Base-by-base conservation (phyloP, 2,329 filamentous ascomycete genomes). In the Dryadomyces sulphureus region DNA sequence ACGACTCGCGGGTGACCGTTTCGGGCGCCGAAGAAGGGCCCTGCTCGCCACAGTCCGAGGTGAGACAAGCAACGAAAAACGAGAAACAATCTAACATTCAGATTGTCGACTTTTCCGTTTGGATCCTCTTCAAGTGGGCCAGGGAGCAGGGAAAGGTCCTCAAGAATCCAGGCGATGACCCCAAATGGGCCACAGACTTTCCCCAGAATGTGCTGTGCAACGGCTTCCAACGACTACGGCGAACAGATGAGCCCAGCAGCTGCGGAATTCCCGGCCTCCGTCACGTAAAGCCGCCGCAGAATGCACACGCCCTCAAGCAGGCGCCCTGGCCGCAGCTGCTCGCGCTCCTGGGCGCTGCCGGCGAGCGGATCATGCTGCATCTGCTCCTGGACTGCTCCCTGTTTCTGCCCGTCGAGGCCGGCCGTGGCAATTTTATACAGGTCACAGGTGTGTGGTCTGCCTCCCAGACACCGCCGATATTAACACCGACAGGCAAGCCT, bases 51-150 rank as follows among this genome's bases (percentile, higher is more conserved):
- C 81, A 86, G 56, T 67, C 72, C 21, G 81, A 86, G 68, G 81
- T 84, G 64, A 21, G 17, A 45, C 27, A 20, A 16, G 1, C 54
- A n/a, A n/a, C n/a, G n/a, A n/a, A n/a, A n/a, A n/a, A n/a, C n/a
- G n/a, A n/a, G n/a, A n/a, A n/a, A n/a, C n/a, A n/a, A n/a, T n/a
- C n/a, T n/a, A n/a, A n/a, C n/a, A n/a, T n/a, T n/a, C n/a, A 88
- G 82, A 74, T 90, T 54, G 70, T 90, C 38, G 81, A 89, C 56
- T 87, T 84, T 60, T 73, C 75, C 24, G 76, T 95, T 38, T 88
- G 82, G 77, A 69, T 75, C 9, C 66, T 94, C 2, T 94, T 94
- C 60, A 75, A 73, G 12, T 70, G 73, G 53, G 62, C 67, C 16
- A 64, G 68, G 27, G 58, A 59, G 19, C 56, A 60, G 24, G 63